Evolutionary conservation across 805 yeast genomes (phyloP).

Genomic region (Kazachstania viticola): DNA sequence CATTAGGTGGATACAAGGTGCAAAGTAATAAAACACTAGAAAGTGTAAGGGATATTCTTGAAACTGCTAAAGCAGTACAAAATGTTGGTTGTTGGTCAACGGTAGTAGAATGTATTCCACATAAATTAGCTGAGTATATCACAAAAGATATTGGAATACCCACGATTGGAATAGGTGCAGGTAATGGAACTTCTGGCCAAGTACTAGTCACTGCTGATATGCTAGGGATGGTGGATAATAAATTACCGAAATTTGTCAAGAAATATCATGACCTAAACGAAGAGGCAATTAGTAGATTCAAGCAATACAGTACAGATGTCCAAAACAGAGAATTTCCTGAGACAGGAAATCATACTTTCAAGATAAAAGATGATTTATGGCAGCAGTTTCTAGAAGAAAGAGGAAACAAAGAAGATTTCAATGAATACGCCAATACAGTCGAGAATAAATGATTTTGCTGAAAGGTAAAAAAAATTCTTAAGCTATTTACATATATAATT

Average conservation of each 20-base stretch:
- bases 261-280: constrained; percentile 44
- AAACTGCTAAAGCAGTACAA: constrained; percentile 62
- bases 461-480: too few species aligned
- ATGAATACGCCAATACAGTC: too few species aligned
- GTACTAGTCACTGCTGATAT: constrained; percentile 80
- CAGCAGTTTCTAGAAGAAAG: constrained; percentile 25
- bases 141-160: constrained; percentile 56
- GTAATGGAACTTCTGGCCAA: constrained; percentile 73
- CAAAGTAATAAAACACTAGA: constrained; percentile 54
- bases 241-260: constrained; percentile 64
- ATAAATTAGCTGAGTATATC: constrained; percentile 50
- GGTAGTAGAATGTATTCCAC: constrained; percentile 81
- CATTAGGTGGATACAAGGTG: constrained; percentile 77
- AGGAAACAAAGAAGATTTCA: too few species aligned
- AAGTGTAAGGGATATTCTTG: constrained; percentile 44
- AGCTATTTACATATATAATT: too few species aligned
- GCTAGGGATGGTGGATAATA: constrained; percentile 58
- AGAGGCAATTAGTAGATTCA: constrained; percentile 39
- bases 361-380: constrained; percentile 53
- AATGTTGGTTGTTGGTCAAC: constrained; percentile 66
- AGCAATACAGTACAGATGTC: constrained; percentile 50
- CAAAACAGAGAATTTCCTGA: constrained; percentile 46
- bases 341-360: constrained; percentile 48
- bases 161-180: constrained; percentile 95
- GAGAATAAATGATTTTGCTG: too few species aligned